Evolutionary conservation across 2,329 filamentous ascomycete genomes (phyloP).

Genomic region (Calonectria montana): DNA sequence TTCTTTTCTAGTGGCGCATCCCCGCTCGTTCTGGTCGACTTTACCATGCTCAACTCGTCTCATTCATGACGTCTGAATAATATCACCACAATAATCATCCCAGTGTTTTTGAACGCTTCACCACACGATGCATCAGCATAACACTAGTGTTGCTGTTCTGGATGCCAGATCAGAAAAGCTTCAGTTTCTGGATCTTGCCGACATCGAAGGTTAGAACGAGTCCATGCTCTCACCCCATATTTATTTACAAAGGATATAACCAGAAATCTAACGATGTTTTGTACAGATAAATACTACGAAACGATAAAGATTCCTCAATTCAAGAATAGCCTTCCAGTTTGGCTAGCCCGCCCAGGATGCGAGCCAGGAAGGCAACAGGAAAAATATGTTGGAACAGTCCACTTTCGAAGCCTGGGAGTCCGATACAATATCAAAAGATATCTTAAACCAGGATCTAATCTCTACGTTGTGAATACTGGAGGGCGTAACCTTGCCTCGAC

Average conservation of each 20-base stretch:
- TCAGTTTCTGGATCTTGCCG: background rate
- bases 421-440: conserved; percentile 9
- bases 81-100: background rate
- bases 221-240: too few relatives aligned
- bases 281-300: background rate
- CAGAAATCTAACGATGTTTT: background rate
- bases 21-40: background rate
- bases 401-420: conserved; percentile 6
- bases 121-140: background rate
- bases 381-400: conserved; percentile 2
- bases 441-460: background rate
- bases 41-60: background rate
- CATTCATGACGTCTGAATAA: background rate
- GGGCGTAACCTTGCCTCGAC: background rate
- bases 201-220: background rate
- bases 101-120: background rate
- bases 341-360: background rate
- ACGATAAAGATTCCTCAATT: background rate
- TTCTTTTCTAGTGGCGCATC: background rate
- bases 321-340: conserved; percentile 10
- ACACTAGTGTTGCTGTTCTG: conserved; percentile 4
- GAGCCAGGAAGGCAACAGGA: background rate
- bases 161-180: conserved; percentile 7
- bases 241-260: too few relatives aligned
- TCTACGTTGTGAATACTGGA: conserved; percentile 10